These are phyloP conservation scores for Phaeoacremonium minimum DNA, from an alignment of 2,329 filamentous ascomycete species.

Conservation along the genomic window DNA sequence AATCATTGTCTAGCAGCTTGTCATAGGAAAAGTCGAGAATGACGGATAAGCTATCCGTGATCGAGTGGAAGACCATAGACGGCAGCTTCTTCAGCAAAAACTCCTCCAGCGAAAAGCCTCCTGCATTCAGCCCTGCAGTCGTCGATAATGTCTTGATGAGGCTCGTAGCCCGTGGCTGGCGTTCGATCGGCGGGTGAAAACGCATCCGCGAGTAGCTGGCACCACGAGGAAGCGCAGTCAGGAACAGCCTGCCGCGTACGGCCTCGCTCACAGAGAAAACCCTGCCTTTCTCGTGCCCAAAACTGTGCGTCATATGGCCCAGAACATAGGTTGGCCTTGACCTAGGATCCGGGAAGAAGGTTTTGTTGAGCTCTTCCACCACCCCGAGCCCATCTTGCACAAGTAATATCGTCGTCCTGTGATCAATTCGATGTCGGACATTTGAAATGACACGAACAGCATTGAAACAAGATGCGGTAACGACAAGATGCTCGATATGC, in stretches of 20 bases:
- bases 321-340: slow-evolving; percentile 72
- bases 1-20: slow-evolving; percentile 62
- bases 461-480: slow-evolving; percentile 21
- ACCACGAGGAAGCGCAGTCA: slow-evolving; percentile 20
- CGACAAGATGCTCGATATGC: slow-evolving; percentile 21
- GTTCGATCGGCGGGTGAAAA: slow-evolving; percentile 16
- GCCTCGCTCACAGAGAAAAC: slow-evolving; percentile 33
- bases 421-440: slow-evolving; percentile 23
- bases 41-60: slow-evolving; percentile 79
- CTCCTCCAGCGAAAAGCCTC: slow-evolving; percentile 51
- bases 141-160: slow-evolving; percentile 61
- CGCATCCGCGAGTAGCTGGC: slow-evolving; percentile 10
- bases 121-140: slow-evolving; percentile 56
- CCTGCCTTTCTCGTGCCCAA: slow-evolving; percentile 35
- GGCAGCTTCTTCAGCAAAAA: slow-evolving; percentile 75
- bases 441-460: slow-evolving; percentile 16
- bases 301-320: slow-evolving; percentile 51
- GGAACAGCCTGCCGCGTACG: slow-evolving; percentile 23
- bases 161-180: slow-evolving; percentile 34
- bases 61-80: slow-evolving; percentile 67
- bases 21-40: slow-evolving; percentile 74
- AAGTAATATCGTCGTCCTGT: slow-evolving; percentile 26
- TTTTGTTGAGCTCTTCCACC: slow-evolving; percentile 69
- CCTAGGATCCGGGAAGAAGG: slow-evolving; percentile 63
- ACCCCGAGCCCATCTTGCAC: slow-evolving; percentile 57